Conservation (phyloP, 352 stramenopile genomes). For the Phytophthora palmivora region DNA sequence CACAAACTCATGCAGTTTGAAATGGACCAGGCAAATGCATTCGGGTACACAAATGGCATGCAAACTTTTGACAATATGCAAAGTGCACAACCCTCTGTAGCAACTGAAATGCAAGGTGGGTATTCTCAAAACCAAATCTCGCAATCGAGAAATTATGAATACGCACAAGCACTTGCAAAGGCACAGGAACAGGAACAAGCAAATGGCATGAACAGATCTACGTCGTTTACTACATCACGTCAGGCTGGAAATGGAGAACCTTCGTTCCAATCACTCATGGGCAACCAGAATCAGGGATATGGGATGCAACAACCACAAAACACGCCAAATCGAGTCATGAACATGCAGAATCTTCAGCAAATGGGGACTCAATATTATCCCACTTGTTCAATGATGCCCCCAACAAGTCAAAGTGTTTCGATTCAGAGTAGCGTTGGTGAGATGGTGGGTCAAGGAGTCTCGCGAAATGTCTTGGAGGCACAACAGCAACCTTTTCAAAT, state of each 20-base stretch:
- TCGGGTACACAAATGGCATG: constrained; percentile 11
- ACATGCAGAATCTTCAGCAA: constrained; percentile 25
- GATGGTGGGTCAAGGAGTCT: constrained; percentile 13
- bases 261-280: constrained; percentile 54
- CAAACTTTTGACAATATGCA: constrained; percentile 27
- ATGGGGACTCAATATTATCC: constrained; percentile 28
- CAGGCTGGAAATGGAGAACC: constrained; percentile 32
- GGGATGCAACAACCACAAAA: constrained; percentile 28
- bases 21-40: constrained; percentile 30
- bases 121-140: constrained; percentile 35
- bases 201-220: constrained; percentile 1
- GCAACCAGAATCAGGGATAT: constrained; percentile 35
- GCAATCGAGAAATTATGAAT: constrained; percentile 37
- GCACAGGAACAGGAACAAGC: constrained; percentile 30
- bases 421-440: constrained; percentile 26
- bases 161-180: constrained; percentile 44
- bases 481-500: constrained; percentile 31
- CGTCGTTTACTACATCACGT: constrained; percentile 27
- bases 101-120: constrained; percentile 23
- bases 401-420: constrained; percentile 27
- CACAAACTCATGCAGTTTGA: constrained; percentile 69
- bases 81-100: constrained; percentile 2
- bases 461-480: constrained; percentile 29
- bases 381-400: constrained; percentile 13
- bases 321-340: constrained; percentile 18